phyloP scores from a whole-genome alignment of 2,329 filamentous ascomycete species.

The Fusarium sp. region DNA sequence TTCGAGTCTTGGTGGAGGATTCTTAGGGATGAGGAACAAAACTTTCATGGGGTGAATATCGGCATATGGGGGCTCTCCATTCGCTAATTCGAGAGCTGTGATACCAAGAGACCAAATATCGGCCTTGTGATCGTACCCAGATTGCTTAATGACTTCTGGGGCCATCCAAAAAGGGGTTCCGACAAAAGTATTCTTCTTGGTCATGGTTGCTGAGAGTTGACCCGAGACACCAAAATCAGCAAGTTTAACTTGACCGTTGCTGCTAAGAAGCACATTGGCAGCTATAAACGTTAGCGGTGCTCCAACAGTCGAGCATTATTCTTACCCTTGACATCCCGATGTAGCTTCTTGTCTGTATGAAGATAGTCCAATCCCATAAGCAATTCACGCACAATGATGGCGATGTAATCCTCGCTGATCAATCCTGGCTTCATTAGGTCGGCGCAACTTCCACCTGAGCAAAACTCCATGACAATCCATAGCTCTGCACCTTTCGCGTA shows the following conservation, averaged over 20 bases:
- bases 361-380: slow-evolving; percentile 92
- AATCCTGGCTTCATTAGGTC: slow-evolving; percentile 94
- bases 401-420: slow-evolving; percentile 95
- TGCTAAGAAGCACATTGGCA: slow-evolving; percentile 89
- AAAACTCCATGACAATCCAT: slow-evolving; percentile 99
- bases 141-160: slow-evolving; percentile 98
- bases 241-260: slow-evolving; percentile 95
- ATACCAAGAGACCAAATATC: slow-evolving; percentile 98
- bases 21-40: slow-evolving; percentile 95
- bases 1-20: slow-evolving; percentile 83
- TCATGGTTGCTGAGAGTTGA: slow-evolving; percentile 97
- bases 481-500: slow-evolving; percentile 95
- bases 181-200: slow-evolving; percentile 99
- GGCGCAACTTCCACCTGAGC: slow-evolving; percentile 94
- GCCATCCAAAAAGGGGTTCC: slow-evolving; percentile 99
- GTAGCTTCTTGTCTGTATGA: slow-evolving; percentile 94
- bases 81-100: slow-evolving; percentile 90
- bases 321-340: slow-evolving; percentile 93
- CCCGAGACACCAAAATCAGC: slow-evolving; percentile 98
- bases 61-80: slow-evolving; percentile 92
- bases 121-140: slow-evolving; percentile 96
- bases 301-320: not conserved
- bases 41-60: slow-evolving; percentile 99
- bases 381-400: slow-evolving; percentile 92
- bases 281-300: slow-evolving; percentile 62